Conservation (phyloP, 371 early-diverging fungal species). For the Lichtheimia ramosa region DNA sequence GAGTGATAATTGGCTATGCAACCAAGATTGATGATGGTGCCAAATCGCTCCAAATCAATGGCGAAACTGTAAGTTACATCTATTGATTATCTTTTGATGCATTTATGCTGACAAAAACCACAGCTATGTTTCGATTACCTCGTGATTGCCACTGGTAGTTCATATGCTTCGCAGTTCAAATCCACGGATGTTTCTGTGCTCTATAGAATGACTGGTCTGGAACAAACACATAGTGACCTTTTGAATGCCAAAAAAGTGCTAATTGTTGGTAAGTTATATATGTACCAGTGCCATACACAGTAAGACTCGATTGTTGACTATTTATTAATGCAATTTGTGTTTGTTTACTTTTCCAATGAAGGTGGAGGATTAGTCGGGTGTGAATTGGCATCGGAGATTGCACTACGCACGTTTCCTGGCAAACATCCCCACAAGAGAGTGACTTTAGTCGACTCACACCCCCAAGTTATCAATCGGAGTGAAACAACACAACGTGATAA, state of each 20-base stretch:
- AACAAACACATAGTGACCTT: constrained; percentile 47
- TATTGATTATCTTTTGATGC: background rate
- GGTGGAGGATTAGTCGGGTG: constrained; percentile 72
- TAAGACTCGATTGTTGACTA: too few relatives aligned
- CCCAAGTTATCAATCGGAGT: constrained; percentile 35
- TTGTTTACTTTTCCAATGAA: background rate
- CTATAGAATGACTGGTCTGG: constrained; percentile 30
- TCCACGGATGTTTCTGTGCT: constrained; percentile 42
- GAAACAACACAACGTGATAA: constrained; percentile 39
- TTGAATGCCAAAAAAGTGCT: constrained; percentile 52
- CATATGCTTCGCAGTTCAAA: constrained; percentile 53
- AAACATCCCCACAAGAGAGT: constrained; percentile 51
- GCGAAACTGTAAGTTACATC: constrained; percentile 21
- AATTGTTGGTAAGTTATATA: constrained; percentile 32
- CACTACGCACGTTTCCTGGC: constrained; percentile 23
- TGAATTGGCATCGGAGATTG: constrained; percentile 65
- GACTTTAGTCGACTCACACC: constrained; percentile 52
- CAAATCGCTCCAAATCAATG: constrained; percentile 26
- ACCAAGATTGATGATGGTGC: constrained; percentile 30
- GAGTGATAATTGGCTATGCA: constrained; percentile 45
- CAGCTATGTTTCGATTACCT: constrained; percentile 56
- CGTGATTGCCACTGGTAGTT: constrained; percentile 70
- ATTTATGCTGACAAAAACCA: background rate
- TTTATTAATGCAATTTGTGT: too few relatives aligned
- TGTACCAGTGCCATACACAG: background rate